Percentiles rank a stretch among this genome's conserved stretches.
These are phyloP conservation scores for Metschnikowia lunata DNA, from an alignment of 805 yeast species.

Conservation along the genomic window DNA sequence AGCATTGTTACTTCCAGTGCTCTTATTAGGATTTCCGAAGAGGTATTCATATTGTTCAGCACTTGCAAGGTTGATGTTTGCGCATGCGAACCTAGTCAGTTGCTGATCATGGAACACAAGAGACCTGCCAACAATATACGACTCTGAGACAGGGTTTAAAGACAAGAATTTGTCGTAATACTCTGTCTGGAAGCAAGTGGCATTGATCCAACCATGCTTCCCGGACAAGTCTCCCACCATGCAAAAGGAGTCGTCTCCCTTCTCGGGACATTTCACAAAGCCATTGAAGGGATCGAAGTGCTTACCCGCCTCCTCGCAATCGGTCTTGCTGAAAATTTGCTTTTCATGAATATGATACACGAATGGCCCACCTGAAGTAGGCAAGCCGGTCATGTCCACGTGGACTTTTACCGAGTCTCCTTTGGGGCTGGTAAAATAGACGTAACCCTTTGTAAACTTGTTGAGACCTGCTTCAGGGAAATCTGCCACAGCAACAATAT, in stretches of 20 bases:
- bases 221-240: conserved; percentile 76
- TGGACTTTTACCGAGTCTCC: conserved; percentile 62
- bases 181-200: conserved; percentile 62
- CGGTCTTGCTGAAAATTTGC: conserved; percentile 45
- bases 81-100: conserved; percentile 16
- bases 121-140: conserved; percentile 60
- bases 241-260: conserved; percentile 51
- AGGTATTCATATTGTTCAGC: conserved; percentile 14
- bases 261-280: conserved; percentile 46
- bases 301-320: conserved; percentile 50
- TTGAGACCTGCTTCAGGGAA: conserved; percentile 31
- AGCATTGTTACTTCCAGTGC: not conserved
- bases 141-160: conserved; percentile 48
- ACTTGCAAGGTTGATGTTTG: conserved; percentile 15
- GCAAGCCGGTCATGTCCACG: conserved; percentile 67
- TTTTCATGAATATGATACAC: conserved; percentile 62
- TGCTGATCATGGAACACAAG: conserved; percentile 16
- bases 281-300: conserved; percentile 66
- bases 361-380: conserved; percentile 63
- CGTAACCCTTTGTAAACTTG: conserved; percentile 34
- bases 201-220: conserved; percentile 68
- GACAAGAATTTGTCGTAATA: conserved; percentile 66
- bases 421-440: conserved; percentile 50
- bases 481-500: conserved; percentile 54
- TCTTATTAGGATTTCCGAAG: conserved; percentile 4